phyloP scores from a whole-genome alignment of 2,329 filamentous ascomycete species.

The Sporothrix protearum region DNA sequence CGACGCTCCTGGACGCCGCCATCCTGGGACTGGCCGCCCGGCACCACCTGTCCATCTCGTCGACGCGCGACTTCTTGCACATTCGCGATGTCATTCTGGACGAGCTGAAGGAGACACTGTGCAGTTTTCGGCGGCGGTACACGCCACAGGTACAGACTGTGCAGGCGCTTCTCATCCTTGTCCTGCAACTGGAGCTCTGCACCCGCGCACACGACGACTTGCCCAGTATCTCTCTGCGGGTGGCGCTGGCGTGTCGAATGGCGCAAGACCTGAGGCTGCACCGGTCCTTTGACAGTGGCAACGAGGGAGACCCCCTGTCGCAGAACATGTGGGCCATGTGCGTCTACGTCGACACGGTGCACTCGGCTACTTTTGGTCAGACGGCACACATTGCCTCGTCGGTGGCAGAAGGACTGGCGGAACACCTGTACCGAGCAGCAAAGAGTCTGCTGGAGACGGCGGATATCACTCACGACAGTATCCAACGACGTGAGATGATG shows the following conservation, averaged over 20 bases:
- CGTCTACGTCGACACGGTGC: not conserved
- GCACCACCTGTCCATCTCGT: constrained; percentile 4
- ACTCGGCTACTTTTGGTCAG: not conserved
- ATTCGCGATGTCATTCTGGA: not conserved
- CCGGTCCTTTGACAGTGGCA: not conserved
- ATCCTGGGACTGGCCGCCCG: constrained; percentile 5
- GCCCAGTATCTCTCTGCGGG: not conserved
- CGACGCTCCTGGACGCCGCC: not conserved
- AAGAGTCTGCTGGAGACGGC: not conserved
- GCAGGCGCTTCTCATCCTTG: not conserved
- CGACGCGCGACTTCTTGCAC: constrained; percentile 15
- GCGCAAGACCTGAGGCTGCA: not conserved
- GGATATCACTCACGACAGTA: not conserved
- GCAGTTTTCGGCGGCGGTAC: not conserved
- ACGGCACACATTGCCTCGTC: not conserved
- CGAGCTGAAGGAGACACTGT: constrained; percentile 10
- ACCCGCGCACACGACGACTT: not conserved
- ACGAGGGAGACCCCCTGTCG: not conserved
- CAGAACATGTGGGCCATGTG: constrained; percentile 5
- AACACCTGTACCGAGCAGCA: not conserved
- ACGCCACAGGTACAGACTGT: not conserved
- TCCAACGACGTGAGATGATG: not conserved
- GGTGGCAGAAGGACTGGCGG: not conserved
- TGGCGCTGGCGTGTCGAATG: not conserved
- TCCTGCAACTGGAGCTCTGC: not conserved